Base-by-base conservation (phyloP, 176 grass and related monocot genomes). In the Canna indica region DNA sequence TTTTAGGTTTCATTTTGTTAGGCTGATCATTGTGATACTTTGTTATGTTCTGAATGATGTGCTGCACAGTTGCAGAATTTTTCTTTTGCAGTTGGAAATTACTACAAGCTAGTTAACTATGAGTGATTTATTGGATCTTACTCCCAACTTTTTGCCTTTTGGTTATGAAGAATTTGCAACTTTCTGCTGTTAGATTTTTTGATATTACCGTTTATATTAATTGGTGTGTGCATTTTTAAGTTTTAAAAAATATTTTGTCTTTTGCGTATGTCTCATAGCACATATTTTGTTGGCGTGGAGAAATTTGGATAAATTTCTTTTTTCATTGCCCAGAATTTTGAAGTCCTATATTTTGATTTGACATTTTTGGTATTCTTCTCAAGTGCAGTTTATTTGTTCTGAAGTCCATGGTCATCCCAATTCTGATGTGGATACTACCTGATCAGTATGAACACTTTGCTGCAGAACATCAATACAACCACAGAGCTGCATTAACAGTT, bases 381-480 rank as follows among this genome's bases (percentile, higher is more conserved):
- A 74, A 73, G 8, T 75, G 64, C 81, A 97, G 94, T 82, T 92
- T 97, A 77, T 81, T 97, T 67, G 90, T 78, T 31, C 70, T 97
- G 53, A 97, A 81, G 69, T 97, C 78, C 22, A 76, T 92, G 74
- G 86, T 97, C 35, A 87, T 85, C 72, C 94, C 94, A 72, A 87
- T 74, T 70, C 74, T 97, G 22, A 22, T 77, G 25, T 91, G 94
- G 84, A 92, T 92, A 83, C 82, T 97, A 32, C 94, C 94, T 63
- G 82, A 92, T 66, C 77, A 85, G 80, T 87, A 84, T 28, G 53
- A 86, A 63, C 33, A 78, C 31, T 70, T 72, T 30, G 63, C 27
- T 27, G 24, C 24, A 47, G 69, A 77, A 9, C 22, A 82, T 84
- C 73, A 84, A 68, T 92, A 78, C 73, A 47, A 84, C 66, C 88